phyloP scores from a whole-genome alignment of 176 grass and related monocot species.

The Secale cereale region DNA sequence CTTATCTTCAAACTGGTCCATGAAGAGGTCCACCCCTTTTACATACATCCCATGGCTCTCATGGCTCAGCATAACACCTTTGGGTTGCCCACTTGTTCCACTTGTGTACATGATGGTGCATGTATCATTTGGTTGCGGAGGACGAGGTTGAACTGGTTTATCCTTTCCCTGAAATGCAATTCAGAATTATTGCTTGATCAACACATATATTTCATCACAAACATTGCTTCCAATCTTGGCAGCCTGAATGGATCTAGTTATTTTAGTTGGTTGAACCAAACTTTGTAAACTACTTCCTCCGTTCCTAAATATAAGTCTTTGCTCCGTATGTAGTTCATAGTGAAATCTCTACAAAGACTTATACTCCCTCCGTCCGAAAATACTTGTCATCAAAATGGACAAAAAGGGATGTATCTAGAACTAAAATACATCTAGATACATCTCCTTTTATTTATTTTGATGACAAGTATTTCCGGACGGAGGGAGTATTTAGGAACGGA shows the following conservation, averaged over 20 bases:
- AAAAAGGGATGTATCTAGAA: no score
- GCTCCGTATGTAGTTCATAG: no score
- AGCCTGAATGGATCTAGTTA: slow-evolving; percentile 17
- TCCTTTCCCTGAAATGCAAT: slow-evolving; percentile 69
- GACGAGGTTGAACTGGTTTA: slow-evolving; percentile 47
- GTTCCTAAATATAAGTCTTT: no score
- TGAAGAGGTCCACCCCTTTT: slow-evolving; percentile 66
- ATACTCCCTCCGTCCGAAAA: no score
- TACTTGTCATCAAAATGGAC: no score
- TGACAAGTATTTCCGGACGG: no score
- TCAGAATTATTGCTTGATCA: slow-evolving; percentile 22
- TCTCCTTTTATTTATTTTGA: no score
- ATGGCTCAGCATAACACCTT: slow-evolving; percentile 91
- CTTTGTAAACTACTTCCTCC: neutral
- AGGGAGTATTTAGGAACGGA: no score
- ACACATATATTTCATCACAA: slow-evolving; percentile 14
- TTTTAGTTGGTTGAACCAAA: slow-evolving; percentile 23
- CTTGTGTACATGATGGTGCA: slow-evolving; percentile 99
- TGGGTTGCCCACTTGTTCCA: slow-evolving; percentile 90
- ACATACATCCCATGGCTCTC: slow-evolving; percentile 67
- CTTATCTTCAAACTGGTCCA: slow-evolving; percentile 96
- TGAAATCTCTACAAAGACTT: no score
- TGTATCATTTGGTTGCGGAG: slow-evolving; percentile 63
- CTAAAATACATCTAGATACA: no score
- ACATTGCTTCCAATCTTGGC: neutral